These are phyloP conservation scores for Phoma sp. DNA, from an alignment of 2,329 filamentous ascomycete species.

Conservation along the genomic window DNA sequence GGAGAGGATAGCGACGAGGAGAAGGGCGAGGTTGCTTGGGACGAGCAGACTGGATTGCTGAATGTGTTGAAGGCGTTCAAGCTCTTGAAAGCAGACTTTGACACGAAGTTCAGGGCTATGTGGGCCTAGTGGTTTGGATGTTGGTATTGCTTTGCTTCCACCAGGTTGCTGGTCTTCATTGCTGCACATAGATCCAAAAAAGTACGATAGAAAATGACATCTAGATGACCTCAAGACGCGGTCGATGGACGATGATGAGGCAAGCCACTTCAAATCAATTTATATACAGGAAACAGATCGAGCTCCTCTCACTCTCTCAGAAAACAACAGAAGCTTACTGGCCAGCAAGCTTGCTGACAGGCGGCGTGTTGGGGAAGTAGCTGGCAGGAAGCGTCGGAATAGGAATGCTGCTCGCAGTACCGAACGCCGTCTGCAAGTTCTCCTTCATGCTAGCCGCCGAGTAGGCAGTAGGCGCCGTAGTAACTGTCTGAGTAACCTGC, in stretches of 20 bases:
- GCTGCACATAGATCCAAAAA: background rate
- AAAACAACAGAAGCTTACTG: background rate
- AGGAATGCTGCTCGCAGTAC: slow-evolving; percentile 46
- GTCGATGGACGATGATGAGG: background rate
- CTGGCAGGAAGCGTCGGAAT: slow-evolving; percentile 51
- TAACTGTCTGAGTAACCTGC: slow-evolving; percentile 44
- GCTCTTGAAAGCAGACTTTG: slow-evolving; percentile 64
- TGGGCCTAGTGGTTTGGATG: slow-evolving; percentile 57
- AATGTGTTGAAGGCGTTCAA: slow-evolving; percentile 67
- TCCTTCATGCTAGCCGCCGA: slow-evolving; percentile 47
- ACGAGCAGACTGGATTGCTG: slow-evolving; percentile 57
- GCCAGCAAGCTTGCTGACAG: slow-evolving; percentile 40
- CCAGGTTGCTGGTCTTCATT: background rate
- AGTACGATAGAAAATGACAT: background rate
- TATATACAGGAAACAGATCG: background rate
- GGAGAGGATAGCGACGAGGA: slow-evolving; percentile 32
- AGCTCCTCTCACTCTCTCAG: background rate
- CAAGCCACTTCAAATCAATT: background rate
- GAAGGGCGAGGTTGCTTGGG: slow-evolving; percentile 47
- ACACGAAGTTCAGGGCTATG: slow-evolving; percentile 67
- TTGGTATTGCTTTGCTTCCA: background rate
- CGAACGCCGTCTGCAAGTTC: slow-evolving; percentile 38
- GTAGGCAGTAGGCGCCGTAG: slow-evolving; percentile 47
- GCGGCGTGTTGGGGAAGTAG: slow-evolving; percentile 49
- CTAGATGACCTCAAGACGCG: background rate